Evolutionary conservation across 2,329 filamentous ascomycete species (phyloP).

Genomic region (Sphaceloma murrayae): DNA sequence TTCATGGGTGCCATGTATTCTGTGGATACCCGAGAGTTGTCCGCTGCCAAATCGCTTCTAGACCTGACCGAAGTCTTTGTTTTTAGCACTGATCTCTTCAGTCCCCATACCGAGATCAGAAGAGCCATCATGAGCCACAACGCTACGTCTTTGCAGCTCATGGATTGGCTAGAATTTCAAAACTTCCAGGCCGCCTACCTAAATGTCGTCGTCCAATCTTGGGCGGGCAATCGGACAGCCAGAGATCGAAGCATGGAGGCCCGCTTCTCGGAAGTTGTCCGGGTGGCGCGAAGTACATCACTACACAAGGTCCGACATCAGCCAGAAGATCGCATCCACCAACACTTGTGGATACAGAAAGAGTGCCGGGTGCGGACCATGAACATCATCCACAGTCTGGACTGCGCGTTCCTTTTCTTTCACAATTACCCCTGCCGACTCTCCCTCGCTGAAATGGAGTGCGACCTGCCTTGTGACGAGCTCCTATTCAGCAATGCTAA

Average conservation of each 20-base stretch:
- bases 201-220: conserved; percentile 15
- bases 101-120: conserved; percentile 6
- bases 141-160: background rate
- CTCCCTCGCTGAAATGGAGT: conserved; percentile 16
- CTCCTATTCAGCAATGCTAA: conserved; percentile 13
- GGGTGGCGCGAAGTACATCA: conserved; percentile 10
- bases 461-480: conserved; percentile 17
- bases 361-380: conserved; percentile 18
- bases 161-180: conserved; percentile 15
- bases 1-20: conserved; percentile 17
- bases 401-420: conserved; percentile 17
- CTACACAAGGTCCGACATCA: conserved; percentile 13
- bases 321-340: conserved; percentile 14
- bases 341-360: conserved; percentile 16
- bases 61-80: conserved; percentile 13
- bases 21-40: conserved; percentile 7
- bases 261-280: conserved; percentile 16
- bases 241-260: conserved; percentile 17
- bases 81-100: conserved; percentile 13
- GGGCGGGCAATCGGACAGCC: conserved; percentile 16
- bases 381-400: conserved; percentile 16
- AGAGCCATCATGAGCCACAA: conserved; percentile 9
- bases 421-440: conserved; percentile 17
- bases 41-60: conserved; percentile 10
- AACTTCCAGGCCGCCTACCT: conserved; percentile 16